Conservation (phyloP, 495 filamentous ascomycete genomes). For the Aspergillus panamensis region DNA sequence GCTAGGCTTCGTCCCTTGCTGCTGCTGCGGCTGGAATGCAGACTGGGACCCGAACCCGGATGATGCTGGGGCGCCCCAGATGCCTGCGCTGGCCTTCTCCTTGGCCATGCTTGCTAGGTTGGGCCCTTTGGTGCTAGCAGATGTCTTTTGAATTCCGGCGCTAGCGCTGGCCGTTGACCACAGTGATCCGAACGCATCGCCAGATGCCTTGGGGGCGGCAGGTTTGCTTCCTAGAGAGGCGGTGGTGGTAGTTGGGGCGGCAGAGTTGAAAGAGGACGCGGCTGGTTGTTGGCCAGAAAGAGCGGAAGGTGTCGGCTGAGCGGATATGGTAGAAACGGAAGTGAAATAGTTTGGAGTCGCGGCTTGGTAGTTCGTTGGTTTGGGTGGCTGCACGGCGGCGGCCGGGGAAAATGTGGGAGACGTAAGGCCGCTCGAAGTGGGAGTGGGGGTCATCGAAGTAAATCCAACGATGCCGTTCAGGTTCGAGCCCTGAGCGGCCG, state of each 20-base stretch:
- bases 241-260: slow-evolving; percentile 34
- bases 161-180: slow-evolving; percentile 76
- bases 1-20: slow-evolving; percentile 37
- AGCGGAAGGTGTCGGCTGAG: slow-evolving; percentile 20
- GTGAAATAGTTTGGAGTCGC: slow-evolving; percentile 91
- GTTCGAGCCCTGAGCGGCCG: slow-evolving; percentile 72
- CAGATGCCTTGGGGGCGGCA: slow-evolving; percentile 51
- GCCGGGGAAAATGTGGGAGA: slow-evolving; percentile 46
- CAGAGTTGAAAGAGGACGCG: slow-evolving; percentile 34
- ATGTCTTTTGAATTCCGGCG: slow-evolving; percentile 73
- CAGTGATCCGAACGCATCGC: slow-evolving; percentile 84
- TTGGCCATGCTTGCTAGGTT: slow-evolving; percentile 90
- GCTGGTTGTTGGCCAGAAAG: slow-evolving; percentile 33
- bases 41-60: slow-evolving; percentile 33
- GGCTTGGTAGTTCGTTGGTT: slow-evolving; percentile 69
- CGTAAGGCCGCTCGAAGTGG: slow-evolving; percentile 45
- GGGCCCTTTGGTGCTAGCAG: slow-evolving; percentile 61
- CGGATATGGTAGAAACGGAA: slow-evolving; percentile 53
- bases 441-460: slow-evolving; percentile 73
- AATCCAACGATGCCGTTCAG: slow-evolving; percentile 76
- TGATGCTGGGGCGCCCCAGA: slow-evolving; percentile 74
- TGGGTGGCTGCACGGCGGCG: slow-evolving; percentile 29
- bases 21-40: slow-evolving; percentile 29
- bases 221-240: slow-evolving; percentile 39
- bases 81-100: slow-evolving; percentile 88